These are phyloP conservation scores for Apiotrichum akiyoshidainum DNA, from an alignment of 1,284 basidiomycete genomes.

Conservation along the genomic window DNA sequence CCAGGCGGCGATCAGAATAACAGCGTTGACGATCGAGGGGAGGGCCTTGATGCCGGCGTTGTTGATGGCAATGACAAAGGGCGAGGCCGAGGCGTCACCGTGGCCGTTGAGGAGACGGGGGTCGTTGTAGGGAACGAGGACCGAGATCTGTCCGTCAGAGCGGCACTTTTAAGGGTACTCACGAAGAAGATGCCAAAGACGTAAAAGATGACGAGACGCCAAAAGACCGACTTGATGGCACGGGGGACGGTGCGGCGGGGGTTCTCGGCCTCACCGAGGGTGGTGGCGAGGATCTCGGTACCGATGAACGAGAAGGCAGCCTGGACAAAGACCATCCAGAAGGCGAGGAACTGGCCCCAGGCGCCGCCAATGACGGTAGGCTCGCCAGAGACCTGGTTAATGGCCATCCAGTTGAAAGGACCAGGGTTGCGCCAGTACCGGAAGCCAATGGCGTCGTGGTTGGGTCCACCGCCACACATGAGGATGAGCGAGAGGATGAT, in stretches of 20 bases:
- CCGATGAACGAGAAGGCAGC: conserved; percentile 81
- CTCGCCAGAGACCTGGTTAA: conserved; percentile 16
- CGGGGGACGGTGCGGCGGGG: conserved; percentile 74
- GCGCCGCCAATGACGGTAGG: conserved; percentile 20
- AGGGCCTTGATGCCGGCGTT: conserved; percentile 70
- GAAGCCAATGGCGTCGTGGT: conserved; percentile 50
- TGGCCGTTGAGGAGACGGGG: conserved; percentile 55
- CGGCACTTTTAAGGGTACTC: background rate
- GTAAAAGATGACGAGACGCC: conserved; percentile 73
- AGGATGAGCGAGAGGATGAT: conserved; percentile 65
- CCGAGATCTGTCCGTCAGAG: conserved; percentile 56
- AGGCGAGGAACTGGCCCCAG: conserved; percentile 64
- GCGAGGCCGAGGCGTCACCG: conserved; percentile 60
- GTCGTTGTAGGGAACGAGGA: conserved; percentile 73
- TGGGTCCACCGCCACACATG: conserved; percentile 66
- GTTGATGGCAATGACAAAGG: conserved; percentile 76
- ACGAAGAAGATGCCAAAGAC: conserved; percentile 18
- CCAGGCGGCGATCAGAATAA: conserved; percentile 71
- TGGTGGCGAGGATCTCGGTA: conserved; percentile 49
- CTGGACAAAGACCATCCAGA: conserved; percentile 67
- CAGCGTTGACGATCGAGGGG: conserved; percentile 53
- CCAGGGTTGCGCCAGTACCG: conserved; percentile 67
- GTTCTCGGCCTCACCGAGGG: conserved; percentile 58
- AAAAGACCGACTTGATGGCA: conserved; percentile 76
- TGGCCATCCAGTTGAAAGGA: conserved; percentile 16